phyloP scores from a whole-genome alignment of 257 asterid genomes.

The Solanum sitiens region DNA sequence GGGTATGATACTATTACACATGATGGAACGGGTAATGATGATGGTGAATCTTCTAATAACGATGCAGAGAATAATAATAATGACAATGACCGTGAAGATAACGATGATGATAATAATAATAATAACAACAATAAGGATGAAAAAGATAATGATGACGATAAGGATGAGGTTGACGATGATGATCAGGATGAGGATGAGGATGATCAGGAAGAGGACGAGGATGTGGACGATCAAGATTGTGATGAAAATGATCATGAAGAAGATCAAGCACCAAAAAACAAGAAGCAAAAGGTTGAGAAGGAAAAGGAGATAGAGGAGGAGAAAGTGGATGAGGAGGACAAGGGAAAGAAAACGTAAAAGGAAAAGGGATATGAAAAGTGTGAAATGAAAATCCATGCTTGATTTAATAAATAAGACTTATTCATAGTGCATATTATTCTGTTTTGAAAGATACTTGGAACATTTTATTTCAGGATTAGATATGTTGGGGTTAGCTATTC shows the following conservation, averaged over 20 bases:
- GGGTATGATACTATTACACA: background rate
- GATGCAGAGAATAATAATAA: background rate
- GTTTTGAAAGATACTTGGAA: background rate
- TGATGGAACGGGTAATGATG: background rate
- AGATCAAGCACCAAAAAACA: background rate
- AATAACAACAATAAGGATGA: background rate
- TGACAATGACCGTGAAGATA: background rate
- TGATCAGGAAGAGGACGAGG: too few relatives aligned
- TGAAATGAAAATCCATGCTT: background rate
- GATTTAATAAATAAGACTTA: background rate
- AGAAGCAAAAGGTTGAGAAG: background rate
- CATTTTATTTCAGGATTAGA: too few relatives aligned
- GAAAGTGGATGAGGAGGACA: background rate
- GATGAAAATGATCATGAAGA: background rate
- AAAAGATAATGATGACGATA: background rate
- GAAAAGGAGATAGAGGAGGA: background rate
- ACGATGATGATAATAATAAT: background rate
- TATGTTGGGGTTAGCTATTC: too few relatives aligned
- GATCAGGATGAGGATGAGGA: too few relatives aligned
- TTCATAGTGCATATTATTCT: background rate
- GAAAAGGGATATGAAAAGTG: background rate
- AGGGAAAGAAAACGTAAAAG: too few relatives aligned
- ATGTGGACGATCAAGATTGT: background rate
- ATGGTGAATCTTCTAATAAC: background rate
- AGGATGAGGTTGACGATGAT: background rate